Base-by-base conservation (phyloP, 257 asterid species). In the Pogostemon cablin region DNA sequence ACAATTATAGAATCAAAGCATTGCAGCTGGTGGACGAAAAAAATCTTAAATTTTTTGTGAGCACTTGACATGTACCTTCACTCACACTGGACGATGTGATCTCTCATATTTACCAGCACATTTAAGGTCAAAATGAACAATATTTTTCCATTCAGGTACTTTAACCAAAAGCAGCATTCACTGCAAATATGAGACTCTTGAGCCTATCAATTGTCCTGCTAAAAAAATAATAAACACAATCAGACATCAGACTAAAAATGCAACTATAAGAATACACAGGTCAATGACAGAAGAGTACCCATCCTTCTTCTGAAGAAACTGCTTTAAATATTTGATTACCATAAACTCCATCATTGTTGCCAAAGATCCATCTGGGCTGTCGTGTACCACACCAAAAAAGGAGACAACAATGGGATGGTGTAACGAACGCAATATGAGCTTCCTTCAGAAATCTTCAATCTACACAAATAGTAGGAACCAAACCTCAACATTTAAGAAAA, bases 381-480 rank as follows among this genome's bases (percentile, higher is more conserved):
- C 96, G 69, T 97, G 98, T 73, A 95, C 99, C 54, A 95, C 98
- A 40, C 99, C 99, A 52, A 91, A 95, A 72, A 95, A 91, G 25
- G 98, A 84, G 70, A 95, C 99, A 72, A 95, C 99, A 84, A 91
- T 95, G 72, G 99, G 99, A 83, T 95, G 99, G 81, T 95, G 99
- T 80, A 95, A 81, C 61, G 96, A 88, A 79, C 98, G 89, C 68
- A 89, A 77, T 59, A 87, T 86, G 81, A 72, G 99, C 99, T 83
- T 95, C 99, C 82, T 88, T 95, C 99, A 95, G 88, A 95, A 95
- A 87, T 95, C 99, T 50, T 96, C 93, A 77, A 91, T 91, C 99
- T 95, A 73, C 56, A 59, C 40, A 75, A 53, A 59, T 63, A 54
- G 72, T 43, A 44, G 41, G 54, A 34, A 35, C 69, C 42, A 72